These are phyloP conservation scores for Pichia nanzhaoensis DNA, from an alignment of 805 yeast genomes.

Conservation along the genomic window DNA sequence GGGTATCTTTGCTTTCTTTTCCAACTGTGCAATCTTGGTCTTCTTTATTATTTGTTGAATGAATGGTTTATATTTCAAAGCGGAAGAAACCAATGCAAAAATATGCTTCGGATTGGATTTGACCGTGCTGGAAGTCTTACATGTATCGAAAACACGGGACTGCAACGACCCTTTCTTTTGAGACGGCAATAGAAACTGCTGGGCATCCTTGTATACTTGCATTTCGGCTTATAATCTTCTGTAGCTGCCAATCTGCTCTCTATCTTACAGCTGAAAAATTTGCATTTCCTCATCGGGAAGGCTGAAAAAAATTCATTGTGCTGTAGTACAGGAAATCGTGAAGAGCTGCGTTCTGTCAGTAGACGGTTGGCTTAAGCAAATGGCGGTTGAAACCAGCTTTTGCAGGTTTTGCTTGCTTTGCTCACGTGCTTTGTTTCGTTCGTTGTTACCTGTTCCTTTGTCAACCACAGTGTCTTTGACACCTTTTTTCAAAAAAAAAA, in stretches of 20 bases:
- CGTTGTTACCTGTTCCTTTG: too few relatives aligned
- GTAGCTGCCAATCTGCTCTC: background rate
- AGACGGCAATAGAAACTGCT: slow-evolving; percentile 33
- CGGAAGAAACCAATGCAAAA: slow-evolving; percentile 75
- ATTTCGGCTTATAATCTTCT: too few relatives aligned
- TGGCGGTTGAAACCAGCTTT: too few relatives aligned
- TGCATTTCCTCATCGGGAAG: slow-evolving; percentile 3
- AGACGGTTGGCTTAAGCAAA: too few relatives aligned
- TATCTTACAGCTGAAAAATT: background rate
- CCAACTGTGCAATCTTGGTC: slow-evolving; percentile 55
- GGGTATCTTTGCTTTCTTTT: slow-evolving; percentile 40
- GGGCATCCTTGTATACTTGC: slow-evolving; percentile 38
- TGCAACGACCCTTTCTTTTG: slow-evolving; percentile 50
- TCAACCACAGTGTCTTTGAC: too few relatives aligned
- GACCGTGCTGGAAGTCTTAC: slow-evolving; percentile 37
- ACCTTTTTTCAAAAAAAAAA: background rate
- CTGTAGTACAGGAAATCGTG: too few relatives aligned
- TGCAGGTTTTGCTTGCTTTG: too few relatives aligned
- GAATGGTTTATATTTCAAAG: slow-evolving; percentile 63
- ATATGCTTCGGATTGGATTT: slow-evolving; percentile 75
- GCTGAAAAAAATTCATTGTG: too few relatives aligned
- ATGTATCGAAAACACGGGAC: slow-evolving; percentile 43
- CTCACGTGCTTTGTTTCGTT: too few relatives aligned
- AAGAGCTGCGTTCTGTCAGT: too few relatives aligned
- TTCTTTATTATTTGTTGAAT: slow-evolving; percentile 57